These are phyloP conservation scores for Pleoardoris graminearum DNA, from an alignment of 2,329 filamentous ascomycete genomes.

Conservation along the genomic window DNA sequence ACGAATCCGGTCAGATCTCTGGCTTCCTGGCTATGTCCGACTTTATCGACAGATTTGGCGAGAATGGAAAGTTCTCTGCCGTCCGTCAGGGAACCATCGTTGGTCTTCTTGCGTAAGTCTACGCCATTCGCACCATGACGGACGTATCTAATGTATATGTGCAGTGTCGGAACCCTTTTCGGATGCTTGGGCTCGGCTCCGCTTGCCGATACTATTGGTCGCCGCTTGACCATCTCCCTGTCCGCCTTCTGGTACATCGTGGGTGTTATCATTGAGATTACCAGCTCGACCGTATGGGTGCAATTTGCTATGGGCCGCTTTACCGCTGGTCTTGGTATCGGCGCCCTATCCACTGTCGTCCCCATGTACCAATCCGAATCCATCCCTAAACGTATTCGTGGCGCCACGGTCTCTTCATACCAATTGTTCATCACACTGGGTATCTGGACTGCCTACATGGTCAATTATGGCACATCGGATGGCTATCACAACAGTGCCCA, in stretches of 20 bases:
- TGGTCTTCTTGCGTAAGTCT: conserved; percentile 41
- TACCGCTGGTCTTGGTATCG: conserved; percentile 67
- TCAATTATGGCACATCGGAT: conserved; percentile 64
- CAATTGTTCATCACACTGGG: conserved; percentile 72
- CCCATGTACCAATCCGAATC: conserved; percentile 69
- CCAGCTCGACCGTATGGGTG: conserved; percentile 60
- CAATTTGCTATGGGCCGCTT: conserved; percentile 67
- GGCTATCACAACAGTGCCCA: conserved; percentile 53
- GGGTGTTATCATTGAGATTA: conserved; percentile 68
- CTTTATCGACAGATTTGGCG: conserved; percentile 38
- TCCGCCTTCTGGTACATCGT: conserved; percentile 66
- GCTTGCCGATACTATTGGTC: conserved; percentile 64
- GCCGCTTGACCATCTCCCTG: conserved; percentile 63
- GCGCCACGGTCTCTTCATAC: conserved; percentile 64
- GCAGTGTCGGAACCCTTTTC: conserved; percentile 69
- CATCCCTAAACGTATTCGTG: conserved; percentile 66
- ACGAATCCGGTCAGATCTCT: conserved; percentile 34
- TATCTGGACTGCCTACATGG: conserved; percentile 58
- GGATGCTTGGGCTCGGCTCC: conserved; percentile 64
- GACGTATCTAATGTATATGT: too few relatives aligned
- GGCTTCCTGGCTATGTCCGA: conserved; percentile 43
- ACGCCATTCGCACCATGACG: too few relatives aligned
- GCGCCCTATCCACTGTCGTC: conserved; percentile 62
- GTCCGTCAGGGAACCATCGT: conserved; percentile 43
- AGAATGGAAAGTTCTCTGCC: conserved; percentile 38